phyloP scores from a whole-genome alignment of 768 basidiomycete genomes.

The Tulasnella sp. region DNA sequence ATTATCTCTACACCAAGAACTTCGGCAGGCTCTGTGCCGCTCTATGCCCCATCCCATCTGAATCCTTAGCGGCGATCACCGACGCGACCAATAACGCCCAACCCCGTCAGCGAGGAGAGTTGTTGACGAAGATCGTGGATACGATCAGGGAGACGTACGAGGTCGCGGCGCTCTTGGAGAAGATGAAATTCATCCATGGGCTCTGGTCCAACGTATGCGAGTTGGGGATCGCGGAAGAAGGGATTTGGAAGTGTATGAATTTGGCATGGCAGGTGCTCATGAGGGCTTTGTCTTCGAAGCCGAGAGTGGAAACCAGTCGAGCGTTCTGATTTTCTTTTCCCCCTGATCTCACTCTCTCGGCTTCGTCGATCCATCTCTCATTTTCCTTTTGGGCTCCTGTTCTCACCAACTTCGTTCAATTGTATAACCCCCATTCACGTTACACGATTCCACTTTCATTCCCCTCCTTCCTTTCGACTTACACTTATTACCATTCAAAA shows the following conservation, averaged over 20 bases:
- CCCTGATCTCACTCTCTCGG: no score
- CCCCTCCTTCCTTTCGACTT: no score
- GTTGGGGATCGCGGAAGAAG: constrained; percentile 56
- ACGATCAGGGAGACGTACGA: constrained; percentile 27
- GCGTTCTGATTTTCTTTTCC: no score
- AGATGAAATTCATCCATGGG: constrained; percentile 44
- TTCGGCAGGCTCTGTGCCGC: constrained; percentile 39
- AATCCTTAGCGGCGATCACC: constrained; percentile 25
- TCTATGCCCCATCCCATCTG: constrained; percentile 34
- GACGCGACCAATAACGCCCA: constrained; percentile 34
- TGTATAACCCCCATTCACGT: no score
- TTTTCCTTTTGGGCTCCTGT: no score
- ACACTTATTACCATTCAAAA: no score
- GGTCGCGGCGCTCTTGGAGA: constrained; percentile 38
- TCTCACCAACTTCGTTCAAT: no score
- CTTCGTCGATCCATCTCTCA: no score
- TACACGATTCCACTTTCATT: no score
- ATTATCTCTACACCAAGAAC: constrained; percentile 59
- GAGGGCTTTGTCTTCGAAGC: constrained; percentile 34
- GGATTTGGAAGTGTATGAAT: constrained; percentile 58
- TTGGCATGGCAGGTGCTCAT: constrained; percentile 56
- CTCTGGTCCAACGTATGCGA: constrained; percentile 63
- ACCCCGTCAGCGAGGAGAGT: constrained; percentile 29
- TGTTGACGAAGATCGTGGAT: constrained; percentile 24
- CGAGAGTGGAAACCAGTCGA: no score